Evolutionary conservation across 2,329 filamentous ascomycete species (phyloP), one percentile per base, ranked within the genome.

Genomic region (Xylaria sp.): DNA sequence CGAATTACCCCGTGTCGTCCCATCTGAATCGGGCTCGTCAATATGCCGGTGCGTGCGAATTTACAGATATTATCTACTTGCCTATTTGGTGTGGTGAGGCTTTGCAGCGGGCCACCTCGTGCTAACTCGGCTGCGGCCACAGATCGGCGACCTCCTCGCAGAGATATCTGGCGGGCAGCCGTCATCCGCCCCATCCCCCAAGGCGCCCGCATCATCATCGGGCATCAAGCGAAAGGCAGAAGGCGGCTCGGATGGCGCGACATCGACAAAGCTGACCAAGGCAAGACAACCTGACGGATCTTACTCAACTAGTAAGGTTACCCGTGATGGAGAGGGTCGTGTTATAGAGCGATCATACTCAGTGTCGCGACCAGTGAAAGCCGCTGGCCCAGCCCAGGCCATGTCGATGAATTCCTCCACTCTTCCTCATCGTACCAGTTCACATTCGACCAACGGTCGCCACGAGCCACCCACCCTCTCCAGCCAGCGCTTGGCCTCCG

Each of bases 121-220:
- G 67, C 67, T 72, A 73, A 74, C 63, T 67, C 65, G 54, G 21
- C 24, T 65, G 60, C 57, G 65, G 65, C 50, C 69, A 51, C 67
- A 86, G 85, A 88, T 89, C 73, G 80, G 83, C 69, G 86, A 88
- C 71, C 80, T 89, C n/a, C 82, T 89, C 39, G 88, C 87, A 72
- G 85, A 88, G 76, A 90, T 91, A 72, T 86, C 82, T 71, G 88
- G 88, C 75, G 83, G 84, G 70, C 82, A 85, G 76, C 79, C 81
- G 32, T 76, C 81, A 9, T 74, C 83, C 14, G 73, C 76, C 53
- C 74, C 75, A 58, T 66, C 80, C 11, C 47, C 75, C 2, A 74
- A 75, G 61, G 69, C 77, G 17, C 71, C 77, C 56, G 65, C 70
- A 51, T 72, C 70, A 50, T 72, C 80, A 17, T 73, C 80, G 7